Base-by-base conservation (phyloP, 2,329 filamentous ascomycete species). In the Fusarium buxicola region DNA sequence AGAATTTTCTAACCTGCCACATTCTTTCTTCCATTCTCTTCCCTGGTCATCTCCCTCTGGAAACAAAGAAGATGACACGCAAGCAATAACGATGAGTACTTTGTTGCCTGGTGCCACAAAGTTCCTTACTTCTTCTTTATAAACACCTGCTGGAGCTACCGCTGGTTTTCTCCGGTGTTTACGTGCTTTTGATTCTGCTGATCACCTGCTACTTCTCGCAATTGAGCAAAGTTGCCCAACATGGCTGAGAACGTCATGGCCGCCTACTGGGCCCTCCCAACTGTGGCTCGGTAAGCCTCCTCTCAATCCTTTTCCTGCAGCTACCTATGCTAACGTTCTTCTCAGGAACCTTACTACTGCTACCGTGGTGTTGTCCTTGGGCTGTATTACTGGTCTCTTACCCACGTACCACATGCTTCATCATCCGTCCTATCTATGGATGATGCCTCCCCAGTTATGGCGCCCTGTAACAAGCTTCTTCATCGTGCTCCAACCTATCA, bases 281-380 rank as follows among this genome's bases (percentile, higher is more conserved):
- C 76, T 44, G 70, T 81, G 59, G 71, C 79, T 60, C 77, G 79
- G 79, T 81, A 74, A 71, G 77, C 55, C 28, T 30, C 4, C 35
- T 13, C 27, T 7, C 9, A 11, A 8, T 21, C 28, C 40, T 13
- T 7, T 39, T n/a, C 15, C 13, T 18, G 15, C 16, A 34, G 43
- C 16, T 27, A 24, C 56, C 35, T 40, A 12, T 52, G 18, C 69
- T 73, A 64, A 76, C 69, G 8, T 10, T 0, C 16, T 11, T n/a
- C 10, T 31, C 75, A 92, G 90, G 79, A 91, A 87, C 58, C 77
- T 92, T 59, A 86, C 88, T 71, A 85, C 87, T 60, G 79, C 83
- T 53, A 82, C 87, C 46, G 82, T 91, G 62, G 72, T 82, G 52
- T 80, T 88, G 40, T 92, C 90, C 15, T 73, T 86, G 35, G 77